These are phyloP conservation scores for Neurospora discreta DNA, from an alignment of 495 filamentous ascomycete genomes.

Conservation along the genomic window DNA sequence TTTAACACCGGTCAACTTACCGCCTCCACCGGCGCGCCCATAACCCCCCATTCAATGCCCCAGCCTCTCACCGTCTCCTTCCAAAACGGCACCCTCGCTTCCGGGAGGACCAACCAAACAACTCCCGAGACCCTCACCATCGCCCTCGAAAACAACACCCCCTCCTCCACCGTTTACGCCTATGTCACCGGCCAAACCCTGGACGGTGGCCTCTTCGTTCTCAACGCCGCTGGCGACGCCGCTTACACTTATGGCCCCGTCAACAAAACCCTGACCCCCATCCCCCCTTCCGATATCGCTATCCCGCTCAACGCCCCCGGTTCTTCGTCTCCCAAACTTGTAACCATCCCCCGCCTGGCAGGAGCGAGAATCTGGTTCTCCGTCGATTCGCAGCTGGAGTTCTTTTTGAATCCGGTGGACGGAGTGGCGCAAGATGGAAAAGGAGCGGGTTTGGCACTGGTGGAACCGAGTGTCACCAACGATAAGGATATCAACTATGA, in stretches of 20 bases:
- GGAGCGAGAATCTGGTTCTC: slow-evolving; percentile 65
- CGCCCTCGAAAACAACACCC: slow-evolving; percentile 51
- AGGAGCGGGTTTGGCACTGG: slow-evolving; percentile 42
- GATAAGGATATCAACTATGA: slow-evolving; percentile 53
- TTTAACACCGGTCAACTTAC: neutral
- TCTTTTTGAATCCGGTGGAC: slow-evolving; percentile 50
- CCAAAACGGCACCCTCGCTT: slow-evolving; percentile 49
- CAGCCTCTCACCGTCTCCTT: slow-evolving; percentile 45
- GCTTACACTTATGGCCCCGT: slow-evolving; percentile 22
- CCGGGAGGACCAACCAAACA: neutral
- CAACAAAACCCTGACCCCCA: slow-evolving; percentile 14
- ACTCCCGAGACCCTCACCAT: slow-evolving; percentile 31
- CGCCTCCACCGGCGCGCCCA: slow-evolving; percentile 12
- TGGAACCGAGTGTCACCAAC: slow-evolving; percentile 62
- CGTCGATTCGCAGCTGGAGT: slow-evolving; percentile 47
- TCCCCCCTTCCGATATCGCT: slow-evolving; percentile 41
- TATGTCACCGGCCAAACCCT: slow-evolving; percentile 59
- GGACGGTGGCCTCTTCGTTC: slow-evolving; percentile 46
- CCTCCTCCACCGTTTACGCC: slow-evolving; percentile 51
- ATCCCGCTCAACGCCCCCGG: slow-evolving; percentile 47
- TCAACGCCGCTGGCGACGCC: slow-evolving; percentile 44
- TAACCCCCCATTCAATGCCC: neutral
- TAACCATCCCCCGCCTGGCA: slow-evolving; percentile 56
- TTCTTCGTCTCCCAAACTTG: slow-evolving; percentile 31
- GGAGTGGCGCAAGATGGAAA: neutral